phyloP scores from a whole-genome alignment of 2,329 filamentous ascomycete species.

The Aureobasidium sp. region DNA sequence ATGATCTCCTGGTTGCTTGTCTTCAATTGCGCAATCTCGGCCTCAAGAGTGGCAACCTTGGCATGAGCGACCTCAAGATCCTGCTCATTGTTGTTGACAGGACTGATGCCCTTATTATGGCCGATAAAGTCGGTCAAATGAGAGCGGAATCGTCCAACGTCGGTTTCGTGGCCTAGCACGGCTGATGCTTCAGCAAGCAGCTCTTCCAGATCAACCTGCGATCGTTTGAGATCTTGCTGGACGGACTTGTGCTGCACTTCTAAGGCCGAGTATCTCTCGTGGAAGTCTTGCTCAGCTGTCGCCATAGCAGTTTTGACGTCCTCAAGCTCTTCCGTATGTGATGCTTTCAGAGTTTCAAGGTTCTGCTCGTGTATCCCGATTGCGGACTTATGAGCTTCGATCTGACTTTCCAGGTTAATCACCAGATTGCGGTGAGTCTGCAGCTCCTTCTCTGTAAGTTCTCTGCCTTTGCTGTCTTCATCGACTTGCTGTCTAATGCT shows the following conservation, averaged over 20 bases:
- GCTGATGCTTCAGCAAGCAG: constrained; percentile 57
- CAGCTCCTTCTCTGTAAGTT: constrained; percentile 47
- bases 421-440: constrained; percentile 46
- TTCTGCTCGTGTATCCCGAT: constrained; percentile 49
- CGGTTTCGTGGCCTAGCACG: constrained; percentile 57
- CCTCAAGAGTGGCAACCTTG: constrained; percentile 35
- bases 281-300: constrained; percentile 24
- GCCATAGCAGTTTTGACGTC: constrained; percentile 54
- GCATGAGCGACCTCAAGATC: constrained; percentile 37
- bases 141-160: constrained; percentile 34
- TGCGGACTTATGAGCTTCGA: constrained; percentile 49
- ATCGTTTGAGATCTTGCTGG: constrained; percentile 53
- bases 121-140: constrained; percentile 39
- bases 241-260: constrained; percentile 38
- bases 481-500: constrained; percentile 62
- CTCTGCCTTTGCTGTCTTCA: constrained; percentile 55
- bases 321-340: constrained; percentile 51
- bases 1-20: constrained; percentile 48
- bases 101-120: constrained; percentile 27
- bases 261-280: constrained; percentile 27
- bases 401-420: constrained; percentile 49
- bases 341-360: constrained; percentile 46
- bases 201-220: constrained; percentile 53
- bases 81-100: constrained; percentile 21
- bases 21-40: constrained; percentile 40